Evolutionary conservation across 345 rosid species (phyloP).

Genomic region (rapeseed (Brassica napus)): Da-Ae NC_063444.1:6457001-6457500

Average conservation of each 20-base stretch:
- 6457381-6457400: slow-evolving; percentile 57
- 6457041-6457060: slow-evolving; percentile 55
- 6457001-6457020: slow-evolving; percentile 57
- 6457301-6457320: slow-evolving; percentile 38
- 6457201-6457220: slow-evolving; percentile 51
- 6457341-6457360: slow-evolving; percentile 7
- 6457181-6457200: slow-evolving; percentile 51
- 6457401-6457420: slow-evolving; percentile 70
- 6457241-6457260: slow-evolving; percentile 63
- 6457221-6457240: slow-evolving; percentile 57
- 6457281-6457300: slow-evolving; percentile 45
- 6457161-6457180: slow-evolving; percentile 66
- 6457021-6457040: slow-evolving; percentile 51
- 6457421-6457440: slow-evolving; percentile 62
- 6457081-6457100: slow-evolving; percentile 66
- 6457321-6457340: background rate
- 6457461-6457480: slow-evolving; percentile 56
- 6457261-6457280: slow-evolving; percentile 49
- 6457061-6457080: slow-evolving; percentile 49
- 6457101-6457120: slow-evolving; percentile 50
- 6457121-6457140: slow-evolving; percentile 56
- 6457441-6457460: slow-evolving; percentile 55
- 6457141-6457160: slow-evolving; percentile 55
- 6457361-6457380: slow-evolving; percentile 51
- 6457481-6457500: slow-evolving; percentile 31